phyloP scores from a whole-genome alignment of 2,329 filamentous ascomycete genomes.

The Tolypocladium endophyticum region DNA sequence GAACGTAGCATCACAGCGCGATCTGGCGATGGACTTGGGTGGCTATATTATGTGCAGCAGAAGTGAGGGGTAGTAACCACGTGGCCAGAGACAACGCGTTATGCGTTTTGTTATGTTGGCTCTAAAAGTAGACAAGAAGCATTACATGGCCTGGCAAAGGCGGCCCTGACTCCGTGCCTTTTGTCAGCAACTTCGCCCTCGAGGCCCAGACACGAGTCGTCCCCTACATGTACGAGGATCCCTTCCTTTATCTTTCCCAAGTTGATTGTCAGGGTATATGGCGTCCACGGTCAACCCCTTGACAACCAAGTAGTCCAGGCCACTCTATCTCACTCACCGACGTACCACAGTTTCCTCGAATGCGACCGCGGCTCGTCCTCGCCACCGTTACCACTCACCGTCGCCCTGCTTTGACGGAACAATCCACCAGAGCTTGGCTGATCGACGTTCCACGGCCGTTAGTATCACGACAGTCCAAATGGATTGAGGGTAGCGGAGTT shows the following conservation, averaged over 20 bases:
- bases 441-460: not conserved
- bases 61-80: too few relatives aligned
- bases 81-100: too few relatives aligned
- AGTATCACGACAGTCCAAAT: not conserved
- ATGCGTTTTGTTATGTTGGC: too few relatives aligned
- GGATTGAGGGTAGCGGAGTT: not conserved
- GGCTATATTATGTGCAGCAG: too few relatives aligned
- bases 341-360: not conserved
- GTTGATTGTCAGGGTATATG: not conserved
- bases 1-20: too few relatives aligned
- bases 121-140: not conserved
- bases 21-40: too few relatives aligned
- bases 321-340: not conserved
- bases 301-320: not conserved
- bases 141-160: not conserved
- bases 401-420: not conserved
- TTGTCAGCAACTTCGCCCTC: not conserved
- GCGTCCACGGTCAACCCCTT: not conserved
- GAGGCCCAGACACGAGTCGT: not conserved
- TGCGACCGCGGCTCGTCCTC: not conserved
- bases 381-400: not conserved
- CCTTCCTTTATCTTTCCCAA: not conserved
- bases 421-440: not conserved
- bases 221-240: too few relatives aligned
- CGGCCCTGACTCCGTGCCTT: not conserved